Evolutionary conservation across 2,329 filamentous ascomycete species (phyloP).

Genomic region (Claviceps maximensis): DNA sequence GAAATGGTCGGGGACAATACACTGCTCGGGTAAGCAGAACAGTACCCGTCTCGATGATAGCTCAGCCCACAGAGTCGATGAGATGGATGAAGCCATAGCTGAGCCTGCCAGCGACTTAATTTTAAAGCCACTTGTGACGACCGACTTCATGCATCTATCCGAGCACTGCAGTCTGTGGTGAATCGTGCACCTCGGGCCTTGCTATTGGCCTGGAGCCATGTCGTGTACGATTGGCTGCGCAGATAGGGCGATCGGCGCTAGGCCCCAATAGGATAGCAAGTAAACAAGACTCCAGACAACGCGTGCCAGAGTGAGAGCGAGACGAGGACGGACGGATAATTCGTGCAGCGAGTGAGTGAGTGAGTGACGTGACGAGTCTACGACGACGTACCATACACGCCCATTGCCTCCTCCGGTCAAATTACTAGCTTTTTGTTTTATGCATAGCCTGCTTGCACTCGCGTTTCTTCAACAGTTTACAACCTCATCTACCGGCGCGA

Average conservation of each 20-base stretch:
- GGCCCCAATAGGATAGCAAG: constrained; percentile 22
- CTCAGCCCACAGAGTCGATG: neutral
- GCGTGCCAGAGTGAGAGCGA: constrained; percentile 1
- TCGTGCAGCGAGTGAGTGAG: too few species aligned
- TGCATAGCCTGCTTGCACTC: constrained; percentile 9
- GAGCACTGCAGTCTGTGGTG: constrained; percentile 1
- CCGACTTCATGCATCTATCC: constrained; percentile 5
- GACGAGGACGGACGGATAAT: too few species aligned
- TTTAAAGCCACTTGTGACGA: neutral
- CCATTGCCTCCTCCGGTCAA: neutral
- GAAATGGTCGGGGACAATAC: neutral
- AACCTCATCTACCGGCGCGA: neutral
- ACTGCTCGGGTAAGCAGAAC: neutral
- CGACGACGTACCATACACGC: neutral
- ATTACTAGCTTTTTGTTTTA: neutral
- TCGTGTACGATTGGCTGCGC: neutral
- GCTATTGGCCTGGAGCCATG: neutral
- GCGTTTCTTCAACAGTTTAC: constrained; percentile 4
- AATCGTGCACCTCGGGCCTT: neutral
- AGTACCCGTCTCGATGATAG: neutral
- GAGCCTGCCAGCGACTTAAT: neutral
- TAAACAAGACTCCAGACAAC: constrained; percentile 32
- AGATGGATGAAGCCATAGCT: constrained; percentile 3
- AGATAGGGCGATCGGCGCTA: constrained; percentile 13
- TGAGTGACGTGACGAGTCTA: constrained; percentile 1